Evolutionary conservation across 768 basidiomycete species (phyloP).

Genomic region (Mycena indigotica): DNA sequence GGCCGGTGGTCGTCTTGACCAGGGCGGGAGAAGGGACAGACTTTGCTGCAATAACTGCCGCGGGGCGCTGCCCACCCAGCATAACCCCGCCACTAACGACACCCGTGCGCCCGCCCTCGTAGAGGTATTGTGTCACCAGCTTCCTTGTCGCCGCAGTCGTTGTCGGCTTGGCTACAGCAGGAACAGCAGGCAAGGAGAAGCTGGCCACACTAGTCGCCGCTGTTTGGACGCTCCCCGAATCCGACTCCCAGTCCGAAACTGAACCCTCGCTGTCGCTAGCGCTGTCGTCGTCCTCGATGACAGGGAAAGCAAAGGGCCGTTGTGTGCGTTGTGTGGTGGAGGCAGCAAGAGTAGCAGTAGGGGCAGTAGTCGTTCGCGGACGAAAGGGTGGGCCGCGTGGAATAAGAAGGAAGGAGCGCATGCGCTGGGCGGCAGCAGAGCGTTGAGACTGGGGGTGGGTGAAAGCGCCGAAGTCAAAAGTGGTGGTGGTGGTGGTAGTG

Average conservation of each 20-base stretch:
- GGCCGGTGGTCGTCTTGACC: neutral
- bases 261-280: neutral
- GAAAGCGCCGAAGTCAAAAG: neutral
- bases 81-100: neutral
- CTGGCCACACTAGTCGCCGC: neutral
- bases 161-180: neutral
- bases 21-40: neutral
- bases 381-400: neutral
- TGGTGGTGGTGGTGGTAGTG: neutral
- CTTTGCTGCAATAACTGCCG: neutral
- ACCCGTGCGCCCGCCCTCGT: neutral
- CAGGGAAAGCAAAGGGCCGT: neutral
- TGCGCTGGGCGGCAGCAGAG: neutral
- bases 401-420: neutral
- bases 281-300: neutral
- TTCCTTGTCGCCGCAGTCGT: neutral
- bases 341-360: neutral
- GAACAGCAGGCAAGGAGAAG: neutral
- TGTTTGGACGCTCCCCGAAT: neutral
- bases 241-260: neutral
- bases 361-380: neutral
- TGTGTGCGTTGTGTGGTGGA: neutral
- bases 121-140: neutral
- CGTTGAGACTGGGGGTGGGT: neutral
- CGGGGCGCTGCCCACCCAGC: neutral